These are phyloP conservation scores for Helichrysum umbraculigerum DNA, from an alignment of 129 eudicot genomes.

Conservation along the genomic window DNA sequence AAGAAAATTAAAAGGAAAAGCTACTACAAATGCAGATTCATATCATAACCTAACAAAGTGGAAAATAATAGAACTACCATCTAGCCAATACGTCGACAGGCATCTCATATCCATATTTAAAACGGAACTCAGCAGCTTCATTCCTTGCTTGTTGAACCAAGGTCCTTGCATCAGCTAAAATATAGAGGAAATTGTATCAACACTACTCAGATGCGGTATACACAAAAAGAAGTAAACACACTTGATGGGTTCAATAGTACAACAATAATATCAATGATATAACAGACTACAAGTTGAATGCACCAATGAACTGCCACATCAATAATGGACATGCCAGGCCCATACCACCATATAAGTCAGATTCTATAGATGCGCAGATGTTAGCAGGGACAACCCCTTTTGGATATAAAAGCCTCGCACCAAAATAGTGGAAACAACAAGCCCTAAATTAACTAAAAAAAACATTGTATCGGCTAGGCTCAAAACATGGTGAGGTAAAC, in stretches of 20 bases:
- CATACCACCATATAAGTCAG: not conserved
- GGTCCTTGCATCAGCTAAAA: slow-evolving; percentile 93
- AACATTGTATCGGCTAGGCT: not conserved
- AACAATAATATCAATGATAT: not conserved
- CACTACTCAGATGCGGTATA: not conserved
- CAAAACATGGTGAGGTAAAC: not conserved
- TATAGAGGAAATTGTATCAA: not conserved
- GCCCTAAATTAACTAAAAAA: not conserved
- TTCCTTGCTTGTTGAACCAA: slow-evolving; percentile 97
- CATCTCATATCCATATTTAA: slow-evolving; percentile 92
- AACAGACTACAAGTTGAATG: not conserved
- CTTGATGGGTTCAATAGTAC: not conserved
- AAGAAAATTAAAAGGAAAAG: not conserved
- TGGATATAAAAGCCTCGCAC: not conserved
- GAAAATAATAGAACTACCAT: slow-evolving; percentile 50
- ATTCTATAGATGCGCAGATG: not conserved
- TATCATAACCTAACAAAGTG: not conserved
- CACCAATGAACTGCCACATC: slow-evolving; percentile 7
- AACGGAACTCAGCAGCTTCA: slow-evolving; percentile 95
- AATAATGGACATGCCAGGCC: not conserved
- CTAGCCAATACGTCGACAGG: slow-evolving; percentile 90
- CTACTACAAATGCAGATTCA: not conserved
- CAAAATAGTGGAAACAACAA: not conserved
- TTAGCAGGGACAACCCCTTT: not conserved
- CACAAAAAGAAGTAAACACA: not conserved